phyloP scores from a whole-genome alignment of 2,329 filamentous ascomycete genomes.

The Penicillium hesseltinei region DNA sequence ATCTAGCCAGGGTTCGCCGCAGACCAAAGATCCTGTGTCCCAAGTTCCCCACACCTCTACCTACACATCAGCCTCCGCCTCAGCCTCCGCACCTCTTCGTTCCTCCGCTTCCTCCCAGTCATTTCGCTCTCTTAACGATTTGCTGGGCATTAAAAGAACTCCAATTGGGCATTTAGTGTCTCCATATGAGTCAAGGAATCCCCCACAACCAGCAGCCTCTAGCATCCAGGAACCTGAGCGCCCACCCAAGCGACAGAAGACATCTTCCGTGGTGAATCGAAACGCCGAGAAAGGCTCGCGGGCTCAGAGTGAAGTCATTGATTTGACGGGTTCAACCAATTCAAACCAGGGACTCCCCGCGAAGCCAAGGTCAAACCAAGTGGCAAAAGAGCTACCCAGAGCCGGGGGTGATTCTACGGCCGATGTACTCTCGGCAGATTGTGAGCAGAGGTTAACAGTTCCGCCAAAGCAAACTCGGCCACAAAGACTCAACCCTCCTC shows the following conservation, averaged over 20 bases:
- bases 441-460: background rate
- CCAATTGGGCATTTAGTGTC: constrained; percentile 65
- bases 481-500: background rate
- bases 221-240: constrained; percentile 24
- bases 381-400: background rate
- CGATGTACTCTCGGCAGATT: background rate
- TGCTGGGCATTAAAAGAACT: constrained; percentile 65
- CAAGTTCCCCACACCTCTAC: constrained; percentile 44
- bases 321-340: constrained; percentile 23
- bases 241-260: constrained; percentile 36
- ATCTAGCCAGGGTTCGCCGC: constrained; percentile 31
- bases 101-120: constrained; percentile 41
- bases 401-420: background rate
- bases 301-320: constrained; percentile 19
- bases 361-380: background rate
- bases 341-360: background rate
- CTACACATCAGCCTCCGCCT: background rate
- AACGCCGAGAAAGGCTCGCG: constrained; percentile 2
- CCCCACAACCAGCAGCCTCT: constrained; percentile 6
- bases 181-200: constrained; percentile 57
- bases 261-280: constrained; percentile 17
- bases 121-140: constrained; percentile 58
- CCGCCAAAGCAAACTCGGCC: background rate
- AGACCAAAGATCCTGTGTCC: constrained; percentile 34
- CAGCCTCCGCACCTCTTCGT: constrained; percentile 17